Evolutionary conservation across 129 eudicot species (phyloP).

Genomic region (Flaveria brownii): DNA sequence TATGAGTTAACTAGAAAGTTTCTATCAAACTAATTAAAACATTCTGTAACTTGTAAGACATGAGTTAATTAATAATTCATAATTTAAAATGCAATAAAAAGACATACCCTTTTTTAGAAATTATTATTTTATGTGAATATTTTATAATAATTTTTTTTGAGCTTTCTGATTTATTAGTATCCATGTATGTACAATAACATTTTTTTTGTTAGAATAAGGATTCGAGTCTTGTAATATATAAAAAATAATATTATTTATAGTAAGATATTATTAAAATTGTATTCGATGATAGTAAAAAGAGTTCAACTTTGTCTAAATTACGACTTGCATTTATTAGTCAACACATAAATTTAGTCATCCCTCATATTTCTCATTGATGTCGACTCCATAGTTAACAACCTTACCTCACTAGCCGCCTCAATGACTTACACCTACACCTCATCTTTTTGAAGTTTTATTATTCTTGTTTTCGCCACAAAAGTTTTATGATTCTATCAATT

Average conservation of each 20-base stretch:
- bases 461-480: slow-evolving; percentile 17
- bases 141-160: not conserved
- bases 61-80: not conserved
- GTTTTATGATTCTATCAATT: not conserved
- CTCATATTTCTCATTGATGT: slow-evolving; percentile 22
- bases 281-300: too few relatives aligned
- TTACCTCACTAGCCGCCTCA: slow-evolving; percentile 19
- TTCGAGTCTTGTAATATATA: too few relatives aligned
- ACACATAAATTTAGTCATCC: slow-evolving; percentile 11
- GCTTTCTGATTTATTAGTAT: too few relatives aligned
- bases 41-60: too few relatives aligned
- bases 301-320: not conserved
- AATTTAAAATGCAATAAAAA: too few relatives aligned
- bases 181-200: too few relatives aligned
- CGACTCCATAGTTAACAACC: slow-evolving; percentile 12
- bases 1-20: too few relatives aligned
- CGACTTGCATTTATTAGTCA: slow-evolving; percentile 16
- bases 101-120: not conserved
- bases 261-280: too few relatives aligned
- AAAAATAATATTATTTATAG: too few relatives aligned
- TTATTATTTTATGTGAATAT: not conserved
- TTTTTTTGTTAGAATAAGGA: too few relatives aligned
- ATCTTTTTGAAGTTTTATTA: not conserved
- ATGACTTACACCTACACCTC: not conserved
- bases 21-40: not conserved